These are phyloP conservation scores for Colletotrichum simmondsii DNA, from an alignment of 2,329 filamentous ascomycete genomes.

Conservation along the genomic window DNA sequence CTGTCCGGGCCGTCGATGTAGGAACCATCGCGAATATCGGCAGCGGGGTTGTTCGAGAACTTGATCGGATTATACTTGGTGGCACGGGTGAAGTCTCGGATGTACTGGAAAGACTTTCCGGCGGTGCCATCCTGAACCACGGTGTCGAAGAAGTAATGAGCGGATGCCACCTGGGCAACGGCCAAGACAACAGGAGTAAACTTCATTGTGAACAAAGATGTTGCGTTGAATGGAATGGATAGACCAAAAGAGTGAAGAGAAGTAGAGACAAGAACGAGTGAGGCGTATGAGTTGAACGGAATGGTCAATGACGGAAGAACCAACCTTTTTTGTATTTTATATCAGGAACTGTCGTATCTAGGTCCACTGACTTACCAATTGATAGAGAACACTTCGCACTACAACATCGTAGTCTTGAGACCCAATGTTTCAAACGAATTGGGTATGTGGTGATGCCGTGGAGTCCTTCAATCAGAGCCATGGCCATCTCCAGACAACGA, in stretches of 20 bases:
- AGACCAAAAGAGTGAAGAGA: neutral
- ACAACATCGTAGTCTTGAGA: neutral
- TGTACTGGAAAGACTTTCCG: slow-evolving; percentile 36
- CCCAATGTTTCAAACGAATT: neutral
- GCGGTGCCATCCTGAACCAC: slow-evolving; percentile 38
- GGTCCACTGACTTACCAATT: neutral
- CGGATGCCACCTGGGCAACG: slow-evolving; percentile 39
- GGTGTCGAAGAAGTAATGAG: slow-evolving; percentile 44
- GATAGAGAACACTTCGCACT: neutral
- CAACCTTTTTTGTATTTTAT: neutral
- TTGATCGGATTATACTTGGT: slow-evolving; percentile 43
- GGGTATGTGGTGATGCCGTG: neutral
- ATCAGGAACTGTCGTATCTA: neutral
- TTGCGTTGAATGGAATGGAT: neutral
- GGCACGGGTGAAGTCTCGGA: slow-evolving; percentile 40
- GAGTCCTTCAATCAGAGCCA: neutral
- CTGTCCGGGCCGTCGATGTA: slow-evolving; percentile 38
- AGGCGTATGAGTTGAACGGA: neutral
- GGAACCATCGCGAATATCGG: slow-evolving; percentile 39
- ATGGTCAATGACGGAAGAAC: neutral
- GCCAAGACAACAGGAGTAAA: slow-evolving; percentile 32
- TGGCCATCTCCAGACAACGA: too few relatives aligned
- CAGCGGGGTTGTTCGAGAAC: slow-evolving; percentile 40
- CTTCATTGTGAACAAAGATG: slow-evolving; percentile 36
- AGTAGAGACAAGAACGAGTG: neutral